A percentile compares a stretch with the other conserved stretches of the same genome.
phyloP scores from a whole-genome alignment of 202 grass and related monocot genomes.

The Eragrostis tef region DNA sequence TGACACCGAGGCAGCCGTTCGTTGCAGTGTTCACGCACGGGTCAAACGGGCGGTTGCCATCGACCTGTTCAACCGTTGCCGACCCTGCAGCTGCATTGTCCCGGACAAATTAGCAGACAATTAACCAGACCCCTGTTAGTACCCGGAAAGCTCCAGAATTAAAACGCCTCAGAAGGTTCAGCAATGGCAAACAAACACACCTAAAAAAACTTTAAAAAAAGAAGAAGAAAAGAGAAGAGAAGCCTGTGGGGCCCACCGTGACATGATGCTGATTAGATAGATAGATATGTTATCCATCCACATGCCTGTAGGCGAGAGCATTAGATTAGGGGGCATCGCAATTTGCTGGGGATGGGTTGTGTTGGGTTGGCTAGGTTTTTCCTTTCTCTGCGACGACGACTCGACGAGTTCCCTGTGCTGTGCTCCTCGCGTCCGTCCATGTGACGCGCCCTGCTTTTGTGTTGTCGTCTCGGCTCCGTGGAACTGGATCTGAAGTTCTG shows the following conservation, averaged over 20 bases:
- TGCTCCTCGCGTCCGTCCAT: slow-evolving; percentile 20
- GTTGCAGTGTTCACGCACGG: not conserved
- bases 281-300: slow-evolving; percentile 5
- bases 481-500: not conserved
- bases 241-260: not conserved
- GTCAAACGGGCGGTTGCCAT: slow-evolving; percentile 40
- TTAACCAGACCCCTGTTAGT: not conserved
- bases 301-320: not conserved
- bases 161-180: not conserved
- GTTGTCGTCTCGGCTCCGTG: not conserved
- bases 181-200: not conserved
- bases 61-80: slow-evolving; percentile 41
- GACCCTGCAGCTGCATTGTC: not conserved
- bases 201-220: not conserved
- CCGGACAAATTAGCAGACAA: not conserved
- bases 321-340: slow-evolving; percentile 31
- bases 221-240: not conserved
- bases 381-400: not conserved
- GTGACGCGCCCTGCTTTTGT: slow-evolving; percentile 14
- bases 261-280: slow-evolving; percentile 48
- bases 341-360: not conserved
- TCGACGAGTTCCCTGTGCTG: not conserved
- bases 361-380: not conserved
- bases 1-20: slow-evolving; percentile 23
- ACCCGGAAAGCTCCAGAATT: not conserved